Percentiles rank a stretch among this genome's conserved stretches.
Conservation (phyloP, 148 eudicot species). For the Camellia sinensis region DNA sequence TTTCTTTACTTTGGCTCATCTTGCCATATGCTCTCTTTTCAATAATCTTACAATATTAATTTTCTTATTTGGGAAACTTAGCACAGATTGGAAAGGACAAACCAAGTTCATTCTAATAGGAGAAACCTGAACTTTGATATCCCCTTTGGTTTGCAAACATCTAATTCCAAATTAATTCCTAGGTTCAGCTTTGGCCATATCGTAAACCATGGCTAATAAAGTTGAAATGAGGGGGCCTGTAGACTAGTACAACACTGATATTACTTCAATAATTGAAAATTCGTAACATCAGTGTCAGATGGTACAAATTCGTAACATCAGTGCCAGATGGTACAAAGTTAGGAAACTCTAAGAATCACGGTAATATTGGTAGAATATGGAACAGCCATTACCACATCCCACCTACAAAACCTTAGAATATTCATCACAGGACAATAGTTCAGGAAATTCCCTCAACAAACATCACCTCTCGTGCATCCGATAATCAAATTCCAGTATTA, state of each 20-base stretch:
- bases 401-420: conserved; percentile 66
- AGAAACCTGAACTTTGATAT: not conserved
- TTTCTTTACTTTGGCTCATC: not conserved
- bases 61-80: not conserved
- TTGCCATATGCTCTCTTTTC: not conserved
- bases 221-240: not conserved
- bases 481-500: conserved; percentile 6
- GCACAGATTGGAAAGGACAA: not conserved
- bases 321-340: not conserved
- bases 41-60: not conserved
- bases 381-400: conserved; percentile 92
- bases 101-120: conserved; percentile 6
- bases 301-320: not conserved
- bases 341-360: not conserved
- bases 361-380: conserved; percentile 22
- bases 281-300: not conserved
- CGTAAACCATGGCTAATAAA: not conserved
- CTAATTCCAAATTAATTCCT: not conserved
- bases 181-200: not conserved
- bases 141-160: not conserved
- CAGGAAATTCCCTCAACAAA: conserved; percentile 84
- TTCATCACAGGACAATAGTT: conserved; percentile 55
- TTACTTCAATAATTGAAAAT: not conserved
- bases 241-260: not conserved
- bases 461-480: conserved; percentile 70